Evolutionary conservation across 768 basidiomycete genomes (phyloP).

Genomic region (Sporobolomyces roseus): DNA sequence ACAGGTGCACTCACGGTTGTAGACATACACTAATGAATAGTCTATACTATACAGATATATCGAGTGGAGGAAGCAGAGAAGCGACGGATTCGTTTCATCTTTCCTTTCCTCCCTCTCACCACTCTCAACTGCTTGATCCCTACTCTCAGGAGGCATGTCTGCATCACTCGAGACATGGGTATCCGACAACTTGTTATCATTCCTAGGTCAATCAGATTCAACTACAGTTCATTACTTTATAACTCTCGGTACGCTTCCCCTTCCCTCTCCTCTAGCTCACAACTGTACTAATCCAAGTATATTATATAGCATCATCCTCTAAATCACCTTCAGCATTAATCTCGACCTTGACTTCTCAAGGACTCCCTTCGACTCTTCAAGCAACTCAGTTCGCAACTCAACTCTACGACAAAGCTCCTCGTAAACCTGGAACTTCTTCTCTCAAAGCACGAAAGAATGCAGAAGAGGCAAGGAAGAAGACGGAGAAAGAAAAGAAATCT

Average conservation of each 20-base stretch:
- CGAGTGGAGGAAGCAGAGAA: too few relatives aligned
- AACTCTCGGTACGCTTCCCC: conserved; percentile 25
- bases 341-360: conserved; percentile 65
- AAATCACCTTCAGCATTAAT: conserved; percentile 78
- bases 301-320: conserved; percentile 64
- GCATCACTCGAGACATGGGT: conserved; percentile 39
- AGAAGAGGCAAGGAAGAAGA: conserved; percentile 58
- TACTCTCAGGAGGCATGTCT: too few relatives aligned
- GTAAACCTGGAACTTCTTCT: conserved; percentile 53
- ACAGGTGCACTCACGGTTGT: too few relatives aligned
- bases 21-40: too few relatives aligned
- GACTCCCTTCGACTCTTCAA: conserved; percentile 74
- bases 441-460: conserved; percentile 48
- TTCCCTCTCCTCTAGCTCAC: background rate
- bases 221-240: conserved; percentile 42
- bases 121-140: too few relatives aligned
- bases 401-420: conserved; percentile 71
- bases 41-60: too few relatives aligned
- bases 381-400: conserved; percentile 74
- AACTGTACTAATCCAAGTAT: background rate
- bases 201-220: conserved; percentile 41
- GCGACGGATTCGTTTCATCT: too few relatives aligned
- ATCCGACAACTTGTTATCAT: conserved; percentile 38
- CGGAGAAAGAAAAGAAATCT: conserved; percentile 69
- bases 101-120: too few relatives aligned